phyloP scores from a whole-genome alignment of 305 asterid species.

The Solanum hybrid region DNA sequence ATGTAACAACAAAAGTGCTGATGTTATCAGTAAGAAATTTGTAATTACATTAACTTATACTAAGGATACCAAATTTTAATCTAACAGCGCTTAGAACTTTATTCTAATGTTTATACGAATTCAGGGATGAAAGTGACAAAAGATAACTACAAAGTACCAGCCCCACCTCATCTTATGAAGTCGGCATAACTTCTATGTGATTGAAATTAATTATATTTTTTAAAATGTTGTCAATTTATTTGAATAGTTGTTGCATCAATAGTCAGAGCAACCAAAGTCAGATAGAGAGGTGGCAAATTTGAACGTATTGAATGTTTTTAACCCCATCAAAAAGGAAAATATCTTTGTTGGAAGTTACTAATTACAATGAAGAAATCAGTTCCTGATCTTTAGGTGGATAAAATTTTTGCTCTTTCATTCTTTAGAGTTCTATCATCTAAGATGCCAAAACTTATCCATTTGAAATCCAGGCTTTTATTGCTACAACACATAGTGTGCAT shows the following conservation, averaged over 20 bases:
- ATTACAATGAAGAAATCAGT: neutral
- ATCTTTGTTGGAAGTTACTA: neutral
- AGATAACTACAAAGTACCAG: neutral
- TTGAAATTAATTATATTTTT: neutral
- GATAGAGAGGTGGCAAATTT: neutral
- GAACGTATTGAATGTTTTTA: neutral
- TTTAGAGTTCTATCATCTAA: neutral
- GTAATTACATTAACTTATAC: neutral
- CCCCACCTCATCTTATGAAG: neutral
- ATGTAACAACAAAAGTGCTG: neutral
- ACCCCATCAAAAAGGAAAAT: neutral
- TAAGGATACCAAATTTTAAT: neutral
- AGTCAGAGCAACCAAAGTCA: neutral
- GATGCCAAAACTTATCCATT: conserved; percentile 29
- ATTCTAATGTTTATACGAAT: neutral
- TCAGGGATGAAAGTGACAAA: neutral
- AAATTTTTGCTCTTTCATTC: neutral
- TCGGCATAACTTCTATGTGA: neutral
- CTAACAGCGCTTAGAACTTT: neutral
- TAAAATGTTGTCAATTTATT: neutral
- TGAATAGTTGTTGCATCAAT: neutral
- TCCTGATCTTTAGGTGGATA: neutral
- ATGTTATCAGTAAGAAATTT: neutral
- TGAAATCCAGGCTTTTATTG: conserved; percentile 11
- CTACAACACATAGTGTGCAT: conserved; percentile 29